Evolutionary conservation across 192 early-diverging fungal species (phyloP), one percentile per base, ranked within the genome.

Genomic region (Rhizoclosmatium sp.): DNA sequence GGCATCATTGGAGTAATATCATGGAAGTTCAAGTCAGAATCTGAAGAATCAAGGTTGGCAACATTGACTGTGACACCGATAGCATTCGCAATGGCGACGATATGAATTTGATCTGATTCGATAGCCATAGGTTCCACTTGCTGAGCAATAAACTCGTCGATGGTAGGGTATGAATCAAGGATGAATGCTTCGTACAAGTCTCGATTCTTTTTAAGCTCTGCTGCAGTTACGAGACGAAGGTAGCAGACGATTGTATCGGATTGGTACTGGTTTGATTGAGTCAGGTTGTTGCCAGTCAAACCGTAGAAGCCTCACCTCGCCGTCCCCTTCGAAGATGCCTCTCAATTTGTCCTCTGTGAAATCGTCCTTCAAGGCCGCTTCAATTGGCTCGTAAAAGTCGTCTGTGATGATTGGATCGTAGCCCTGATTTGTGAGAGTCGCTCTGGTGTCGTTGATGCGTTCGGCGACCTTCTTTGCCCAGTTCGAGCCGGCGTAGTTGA

Each of bases 21-120:
- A 75, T 94, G 93, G 60, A 91, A 92, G 69, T 92, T 93, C 47
- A 92, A 88, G 42, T 86, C 80, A 4, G 79, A 71, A 31, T 83
- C 72, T 16, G 90, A 87, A 1, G 86, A 85, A 76, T 92, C 93
- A 71, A 95, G 74, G 59, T 94, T 93, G 0, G 91, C 90, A 3
- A 95, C 89, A 41, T 92, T 84, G 51, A 93, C 81, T 9, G 86
- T 87, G 0, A 94, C 82, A 61, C 89, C 85, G 2, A 93, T 71
- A 0, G 87, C 91, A 71, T 91, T 93, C 3, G 89, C 88, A 58
- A 95, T 80, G 1, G 91, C 93, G 59, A 93, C 93, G 16, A 95
- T 88, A 65, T 95, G 94, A 59, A 93, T 88, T 71, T 95, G 91
- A 77, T 95, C 94, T 2, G 91, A 88, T 81, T 95, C 94, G 44